A percentile compares a stretch with the other conserved stretches of the same genome.
Evolutionary conservation across 2,329 filamentous ascomycete genomes (phyloP).

Genomic region (Zopfia rhizophila): DNA sequence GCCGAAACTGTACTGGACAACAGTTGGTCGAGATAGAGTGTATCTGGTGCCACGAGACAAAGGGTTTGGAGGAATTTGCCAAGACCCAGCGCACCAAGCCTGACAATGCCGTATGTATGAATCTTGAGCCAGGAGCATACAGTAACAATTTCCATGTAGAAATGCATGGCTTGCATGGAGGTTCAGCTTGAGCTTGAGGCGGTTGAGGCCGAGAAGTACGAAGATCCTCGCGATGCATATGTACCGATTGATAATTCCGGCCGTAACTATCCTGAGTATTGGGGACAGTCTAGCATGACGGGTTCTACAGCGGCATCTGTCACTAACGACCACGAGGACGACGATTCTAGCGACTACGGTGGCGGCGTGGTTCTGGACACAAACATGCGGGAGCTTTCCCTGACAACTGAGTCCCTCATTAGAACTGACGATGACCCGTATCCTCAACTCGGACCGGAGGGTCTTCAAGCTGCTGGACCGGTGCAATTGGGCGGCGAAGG

Average conservation of each 20-base stretch:
- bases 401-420: constrained; percentile 30
- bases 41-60: constrained; percentile 57
- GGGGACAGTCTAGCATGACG: constrained; percentile 10
- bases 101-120: constrained; percentile 57
- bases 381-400: constrained; percentile 27
- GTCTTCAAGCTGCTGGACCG: not conserved
- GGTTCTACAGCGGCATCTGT: constrained; percentile 24
- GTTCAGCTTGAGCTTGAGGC: constrained; percentile 33
- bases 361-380: constrained; percentile 32
- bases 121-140: not conserved
- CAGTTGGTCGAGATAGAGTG: constrained; percentile 61
- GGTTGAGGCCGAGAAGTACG: constrained; percentile 43
- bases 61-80: constrained; percentile 61
- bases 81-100: constrained; percentile 60
- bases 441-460: not conserved
- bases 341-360: constrained; percentile 14
- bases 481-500: constrained; percentile 13
- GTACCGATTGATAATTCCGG: constrained; percentile 25
- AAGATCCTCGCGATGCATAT: constrained; percentile 34
- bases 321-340: constrained; percentile 23
- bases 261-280: constrained; percentile 35
- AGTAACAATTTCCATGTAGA: constrained; percentile 27
- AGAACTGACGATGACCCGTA: constrained; percentile 26
- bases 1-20: constrained; percentile 56
- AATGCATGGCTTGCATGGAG: constrained; percentile 45